phyloP scores from a whole-genome alignment of 1,284 basidiomycete genomes.

The Meripilus lineatus region DNA sequence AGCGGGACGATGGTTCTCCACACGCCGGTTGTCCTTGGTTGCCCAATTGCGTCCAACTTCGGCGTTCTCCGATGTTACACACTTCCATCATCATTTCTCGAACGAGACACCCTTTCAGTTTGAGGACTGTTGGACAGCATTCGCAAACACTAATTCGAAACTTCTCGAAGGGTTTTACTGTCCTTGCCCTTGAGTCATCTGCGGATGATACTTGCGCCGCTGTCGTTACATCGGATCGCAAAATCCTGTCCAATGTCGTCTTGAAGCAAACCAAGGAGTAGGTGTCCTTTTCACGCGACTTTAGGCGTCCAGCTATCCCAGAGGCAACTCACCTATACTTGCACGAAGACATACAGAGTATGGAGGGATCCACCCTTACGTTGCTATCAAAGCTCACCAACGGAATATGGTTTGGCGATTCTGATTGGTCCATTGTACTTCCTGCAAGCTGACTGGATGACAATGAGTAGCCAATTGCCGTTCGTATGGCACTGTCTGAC shows the following conservation, averaged over 20 bases:
- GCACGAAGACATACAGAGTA: slow-evolving; percentile 52
- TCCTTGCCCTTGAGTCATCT: slow-evolving; percentile 80
- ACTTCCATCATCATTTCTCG: no score
- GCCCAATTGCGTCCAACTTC: no score
- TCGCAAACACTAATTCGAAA: no score
- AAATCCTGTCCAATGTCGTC: slow-evolving; percentile 80
- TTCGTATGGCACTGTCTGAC: slow-evolving; percentile 61
- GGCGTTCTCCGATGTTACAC: no score
- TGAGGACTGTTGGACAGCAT: no score
- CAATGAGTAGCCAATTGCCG: slow-evolving; percentile 67
- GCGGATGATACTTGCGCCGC: slow-evolving; percentile 91
- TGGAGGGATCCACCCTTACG: slow-evolving; percentile 82
- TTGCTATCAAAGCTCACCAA: slow-evolving; percentile 73
- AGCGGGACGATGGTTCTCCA: no score
- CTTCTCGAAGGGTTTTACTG: slow-evolving; percentile 42
- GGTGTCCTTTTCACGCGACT: slow-evolving; percentile 16
- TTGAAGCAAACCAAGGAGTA: slow-evolving; percentile 70
- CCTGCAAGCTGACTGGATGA: no score
- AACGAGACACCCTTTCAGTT: no score
- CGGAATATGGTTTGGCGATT: slow-evolving; percentile 61
- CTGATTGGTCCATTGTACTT: no score
- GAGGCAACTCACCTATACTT: slow-evolving; percentile 2
- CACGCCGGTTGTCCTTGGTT: no score
- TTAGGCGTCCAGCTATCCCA: not conserved
- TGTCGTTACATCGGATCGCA: slow-evolving; percentile 62